phyloP scores from a whole-genome alignment of 768 basidiomycete genomes.

The Daedaleopsis sinensis region DNA sequence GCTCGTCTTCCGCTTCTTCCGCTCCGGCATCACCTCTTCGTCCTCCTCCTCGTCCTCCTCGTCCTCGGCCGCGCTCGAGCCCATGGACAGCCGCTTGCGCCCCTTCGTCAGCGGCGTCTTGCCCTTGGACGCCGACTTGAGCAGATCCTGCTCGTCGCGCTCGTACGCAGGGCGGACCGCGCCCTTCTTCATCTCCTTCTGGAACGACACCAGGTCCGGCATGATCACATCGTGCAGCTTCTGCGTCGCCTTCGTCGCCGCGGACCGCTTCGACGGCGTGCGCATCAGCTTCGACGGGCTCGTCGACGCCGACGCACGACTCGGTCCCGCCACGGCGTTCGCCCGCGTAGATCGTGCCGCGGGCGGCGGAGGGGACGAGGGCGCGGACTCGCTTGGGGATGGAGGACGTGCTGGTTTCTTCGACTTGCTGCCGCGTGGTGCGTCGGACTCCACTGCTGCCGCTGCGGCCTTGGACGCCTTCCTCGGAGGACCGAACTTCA shows the following conservation, averaged over 20 bases:
- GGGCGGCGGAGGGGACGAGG: constrained; percentile 11
- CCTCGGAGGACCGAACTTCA: constrained; percentile 5
- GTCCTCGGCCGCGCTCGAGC: neutral
- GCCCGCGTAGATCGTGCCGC: neutral
- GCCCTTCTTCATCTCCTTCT: constrained; percentile 61
- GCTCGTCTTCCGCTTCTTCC: constrained; percentile 25
- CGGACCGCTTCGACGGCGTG: constrained; percentile 46
- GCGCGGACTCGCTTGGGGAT: constrained; percentile 7
- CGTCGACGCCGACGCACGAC: constrained; percentile 12
- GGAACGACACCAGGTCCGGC: constrained; percentile 74
- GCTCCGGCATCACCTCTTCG: constrained; percentile 25
- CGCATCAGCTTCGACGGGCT: constrained; percentile 20
- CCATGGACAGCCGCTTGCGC: constrained; percentile 31
- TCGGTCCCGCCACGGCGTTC: constrained; percentile 24
- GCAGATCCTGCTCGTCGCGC: constrained; percentile 9
- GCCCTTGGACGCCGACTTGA: constrained; percentile 17
- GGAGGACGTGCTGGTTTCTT: constrained; percentile 16
- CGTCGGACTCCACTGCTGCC: neutral
- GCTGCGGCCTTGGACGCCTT: neutral
- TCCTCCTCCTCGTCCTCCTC: constrained; percentile 25
- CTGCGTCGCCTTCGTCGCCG: constrained; percentile 52
- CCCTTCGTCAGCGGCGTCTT: constrained; percentile 23
- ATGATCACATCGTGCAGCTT: constrained; percentile 59
- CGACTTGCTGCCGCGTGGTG: neutral
- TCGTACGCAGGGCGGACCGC: constrained; percentile 31